Evolutionary conservation across 169 alveolate genomes (phyloP).

Genomic region (Plasmodium gonderi): DNA sequence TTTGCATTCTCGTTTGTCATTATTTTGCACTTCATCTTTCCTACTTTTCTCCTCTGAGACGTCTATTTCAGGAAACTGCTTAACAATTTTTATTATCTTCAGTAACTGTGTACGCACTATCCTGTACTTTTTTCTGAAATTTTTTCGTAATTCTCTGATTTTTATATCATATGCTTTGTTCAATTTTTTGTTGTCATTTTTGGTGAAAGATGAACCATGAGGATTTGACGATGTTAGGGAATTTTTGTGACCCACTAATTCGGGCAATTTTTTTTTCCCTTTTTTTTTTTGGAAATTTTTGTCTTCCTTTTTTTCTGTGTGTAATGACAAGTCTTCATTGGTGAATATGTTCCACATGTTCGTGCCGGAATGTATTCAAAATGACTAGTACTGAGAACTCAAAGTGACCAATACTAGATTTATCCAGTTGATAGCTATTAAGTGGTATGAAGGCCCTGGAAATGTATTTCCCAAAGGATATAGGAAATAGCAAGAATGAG

Average conservation of each 20-base stretch:
- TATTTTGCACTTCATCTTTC: not conserved
- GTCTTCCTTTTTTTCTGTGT: conserved; percentile 18
- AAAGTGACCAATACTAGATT: not conserved
- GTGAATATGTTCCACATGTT: conserved; percentile 60
- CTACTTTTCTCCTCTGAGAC: not conserved
- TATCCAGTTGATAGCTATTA: not conserved
- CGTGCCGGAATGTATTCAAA: not conserved
- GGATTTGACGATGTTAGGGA: not conserved
- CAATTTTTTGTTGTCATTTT: conserved; percentile 14
- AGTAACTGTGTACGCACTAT: conserved; percentile 49
- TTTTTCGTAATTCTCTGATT: conserved; percentile 28
- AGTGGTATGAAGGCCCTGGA: not conserved
- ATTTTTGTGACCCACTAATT: not conserved
- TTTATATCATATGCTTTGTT: conserved; percentile 10
- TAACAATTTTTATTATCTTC: conserved; percentile 36
- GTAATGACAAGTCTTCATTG: conserved; percentile 49
- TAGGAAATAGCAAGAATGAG: too few relatives aligned
- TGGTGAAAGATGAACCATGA: conserved; percentile 1
- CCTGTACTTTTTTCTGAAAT: conserved; percentile 50
- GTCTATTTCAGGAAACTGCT: conserved; percentile 37
- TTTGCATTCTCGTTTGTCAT: not conserved
- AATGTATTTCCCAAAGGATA: not conserved
- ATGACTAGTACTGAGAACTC: too few relatives aligned
- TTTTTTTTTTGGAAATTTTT: conserved; percentile 12
- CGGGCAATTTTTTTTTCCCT: conserved; percentile 5